Conservation (phyloP, 768 basidiomycete species). For the Trametes coccinea region DNA sequence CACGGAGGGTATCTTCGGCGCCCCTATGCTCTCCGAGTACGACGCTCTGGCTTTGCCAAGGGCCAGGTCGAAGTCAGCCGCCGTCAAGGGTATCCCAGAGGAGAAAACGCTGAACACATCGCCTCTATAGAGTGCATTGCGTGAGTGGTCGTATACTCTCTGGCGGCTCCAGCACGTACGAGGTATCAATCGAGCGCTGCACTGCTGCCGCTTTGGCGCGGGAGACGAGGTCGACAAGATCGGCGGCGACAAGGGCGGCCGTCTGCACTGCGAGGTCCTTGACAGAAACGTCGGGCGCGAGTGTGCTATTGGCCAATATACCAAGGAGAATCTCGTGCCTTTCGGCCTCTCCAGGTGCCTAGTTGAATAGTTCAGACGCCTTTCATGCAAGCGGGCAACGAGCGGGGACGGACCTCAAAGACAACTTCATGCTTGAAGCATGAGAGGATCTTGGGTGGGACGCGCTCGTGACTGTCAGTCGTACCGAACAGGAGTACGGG, state of each 20-base stretch:
- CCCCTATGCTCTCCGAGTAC: conserved; percentile 93
- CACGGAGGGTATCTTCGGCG: conserved; percentile 93
- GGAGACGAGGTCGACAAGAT: conserved; percentile 68
- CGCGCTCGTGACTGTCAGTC: conserved; percentile 60
- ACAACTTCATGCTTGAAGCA: conserved; percentile 85
- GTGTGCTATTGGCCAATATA: conserved; percentile 38
- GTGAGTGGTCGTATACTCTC: not conserved
- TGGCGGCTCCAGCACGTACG: conserved; percentile 34
- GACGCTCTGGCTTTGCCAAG: conserved; percentile 70
- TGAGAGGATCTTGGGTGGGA: conserved; percentile 62
- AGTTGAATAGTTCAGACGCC: not conserved
- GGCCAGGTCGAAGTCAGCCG: conserved; percentile 71
- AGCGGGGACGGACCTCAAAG: conserved; percentile 55
- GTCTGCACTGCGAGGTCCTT: conserved; percentile 76
- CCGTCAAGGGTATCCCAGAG: conserved; percentile 47
- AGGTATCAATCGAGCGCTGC: conserved; percentile 40
- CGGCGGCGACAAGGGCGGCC: conserved; percentile 84
- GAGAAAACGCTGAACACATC: conserved; percentile 33
- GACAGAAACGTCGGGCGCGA: conserved; percentile 83
- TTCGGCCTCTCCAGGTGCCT: conserved; percentile 84
- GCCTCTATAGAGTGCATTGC: not conserved
- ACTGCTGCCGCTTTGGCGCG: conserved; percentile 60
- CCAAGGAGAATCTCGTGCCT: conserved; percentile 60
- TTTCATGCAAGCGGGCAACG: not conserved
- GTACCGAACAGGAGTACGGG: conserved; percentile 80